Evolutionary conservation across 352 stramenopile species (phyloP), one percentile per base, ranked within the genome.

Genomic region (Phytophthora cajani): DNA sequence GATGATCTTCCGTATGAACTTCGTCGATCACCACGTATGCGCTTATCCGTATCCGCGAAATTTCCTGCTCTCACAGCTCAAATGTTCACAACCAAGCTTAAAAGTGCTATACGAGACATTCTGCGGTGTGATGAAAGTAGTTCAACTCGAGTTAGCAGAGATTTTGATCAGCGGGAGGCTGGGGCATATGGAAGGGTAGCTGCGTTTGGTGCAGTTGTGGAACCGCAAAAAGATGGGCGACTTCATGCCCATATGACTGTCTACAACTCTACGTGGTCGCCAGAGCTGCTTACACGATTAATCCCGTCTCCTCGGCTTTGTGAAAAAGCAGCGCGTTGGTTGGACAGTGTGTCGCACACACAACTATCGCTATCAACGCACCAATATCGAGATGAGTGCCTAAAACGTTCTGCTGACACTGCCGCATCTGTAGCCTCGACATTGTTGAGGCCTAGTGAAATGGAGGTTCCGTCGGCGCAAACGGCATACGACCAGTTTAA

Each of bases 31-130:
- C 2, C 23, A 16, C 16, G n/a, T 27, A 66, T 32, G 7, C 38
- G 19, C 59, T 59, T 19, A 66, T 66, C 49, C 14, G 33, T 40
- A 40, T 40, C 8, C 4, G 33, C 33, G 16, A 40, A 40, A 40
- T 16, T 40, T 40, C 33, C 33, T 40, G 33, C 33, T 40, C 33
- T 40, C 33, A 10, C 33, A 40, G 33, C 33, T 40, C 33, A 40
- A 40, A 40, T 40, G 33, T 40, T 40, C 12, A 40, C 33, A 40
- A 10, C 33, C 33, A 40, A 10, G 12, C 33, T 40, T 40, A 40
- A 14, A 14, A 40, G 16, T 4, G 33, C 33, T 40, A 40, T 40
- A 40, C 33, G 33, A 40, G 33, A 40, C 33, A 40, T 14, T 14
- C 9, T 40, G 33, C 33, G 33, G 33, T 38, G 33, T 40, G 33